phyloP scores from a whole-genome alignment of 768 basidiomycete species.

The Calocybe gangraenosa region DNA sequence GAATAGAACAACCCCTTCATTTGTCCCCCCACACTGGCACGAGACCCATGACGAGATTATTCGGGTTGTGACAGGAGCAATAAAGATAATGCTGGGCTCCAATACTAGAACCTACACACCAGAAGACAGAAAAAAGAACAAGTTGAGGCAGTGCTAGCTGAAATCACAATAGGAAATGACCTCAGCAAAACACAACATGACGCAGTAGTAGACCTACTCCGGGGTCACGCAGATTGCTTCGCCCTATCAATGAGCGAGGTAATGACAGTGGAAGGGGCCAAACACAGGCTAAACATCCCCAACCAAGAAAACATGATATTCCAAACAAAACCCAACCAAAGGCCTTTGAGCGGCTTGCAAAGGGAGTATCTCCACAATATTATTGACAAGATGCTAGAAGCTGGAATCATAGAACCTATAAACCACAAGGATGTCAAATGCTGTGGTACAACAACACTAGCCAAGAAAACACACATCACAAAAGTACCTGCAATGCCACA shows the following conservation, averaged over 20 bases:
- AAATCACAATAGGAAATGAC: too few species aligned
- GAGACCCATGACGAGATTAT: constrained; percentile 29
- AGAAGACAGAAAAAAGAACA: constrained; percentile 29
- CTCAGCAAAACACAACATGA: too few species aligned
- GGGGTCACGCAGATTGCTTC: too few species aligned
- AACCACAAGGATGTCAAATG: constrained; percentile 30
- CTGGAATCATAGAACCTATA: constrained; percentile 29
- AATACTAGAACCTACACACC: constrained; percentile 20
- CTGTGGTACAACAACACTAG: constrained; percentile 28
- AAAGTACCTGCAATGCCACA: constrained; percentile 26
- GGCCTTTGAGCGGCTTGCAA: constrained; percentile 27
- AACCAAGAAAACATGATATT: constrained; percentile 20
- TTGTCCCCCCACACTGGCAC: constrained; percentile 31
- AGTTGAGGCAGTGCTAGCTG: too few species aligned
- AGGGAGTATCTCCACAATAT: constrained; percentile 22
- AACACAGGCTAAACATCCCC: too few species aligned
- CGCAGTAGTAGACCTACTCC: too few species aligned
- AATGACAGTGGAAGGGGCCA: too few species aligned
- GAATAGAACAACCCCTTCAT: too few species aligned
- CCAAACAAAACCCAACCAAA: constrained; percentile 26
- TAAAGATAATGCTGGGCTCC: constrained; percentile 23
- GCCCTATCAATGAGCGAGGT: too few species aligned
- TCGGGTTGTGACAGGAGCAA: constrained; percentile 23
- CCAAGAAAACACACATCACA: constrained; percentile 29
- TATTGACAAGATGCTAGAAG: constrained; percentile 29